Evolutionary conservation across 2,329 filamentous ascomycete species (phyloP), one percentile per base, ranked within the genome.

Genomic region (Aspergillus proliferans): DNA sequence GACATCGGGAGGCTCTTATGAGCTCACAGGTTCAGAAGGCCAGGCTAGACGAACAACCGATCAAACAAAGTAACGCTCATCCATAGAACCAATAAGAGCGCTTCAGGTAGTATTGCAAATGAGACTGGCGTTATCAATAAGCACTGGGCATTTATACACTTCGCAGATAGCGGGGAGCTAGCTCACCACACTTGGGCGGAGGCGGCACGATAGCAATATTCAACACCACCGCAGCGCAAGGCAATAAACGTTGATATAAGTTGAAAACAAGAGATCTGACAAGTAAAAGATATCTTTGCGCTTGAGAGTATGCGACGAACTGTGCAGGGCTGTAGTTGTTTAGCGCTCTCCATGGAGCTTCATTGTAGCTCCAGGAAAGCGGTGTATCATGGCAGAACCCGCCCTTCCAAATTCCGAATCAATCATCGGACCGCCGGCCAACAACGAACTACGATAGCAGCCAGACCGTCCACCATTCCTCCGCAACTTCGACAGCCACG

Each of bases 401-500:
- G 38, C 47, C 40, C 43, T 50, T 47, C 61, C 58, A 59, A 64
- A 64, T 61, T 63, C 55, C 55, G 52, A 55, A 51, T 50, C 49
- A 18, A 40, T 49, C 50, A 55, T 48, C 45, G 48, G 44, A 30
- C 26, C 26, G 26, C 26, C 34, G 34, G 34, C n/a, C 34, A 38
- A 38, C 34, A 38, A n/a, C 34, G 34, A 38, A 54, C 46, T 52
- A 49, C 56, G 56, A 30, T 10, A 63, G 57, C 59, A 61, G 58
- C 42, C 56, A 52, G 45, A 47, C 48, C 45, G 49, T 48, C 56
- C 48, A 48, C 50, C 46, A 50, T 50, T 50, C 47, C 45, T 46
- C 42, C 47, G 47, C 22, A 51, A 46, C 44, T 48, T 33, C 52
- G 59, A 52, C 58, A 61, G 57, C 62, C 70, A 71, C 62, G 59